Percentiles rank a stretch among this genome's conserved stretches.
phyloP scores from a whole-genome alignment of 176 grass and related monocot genomes.

The Avena atlantica region DNA sequence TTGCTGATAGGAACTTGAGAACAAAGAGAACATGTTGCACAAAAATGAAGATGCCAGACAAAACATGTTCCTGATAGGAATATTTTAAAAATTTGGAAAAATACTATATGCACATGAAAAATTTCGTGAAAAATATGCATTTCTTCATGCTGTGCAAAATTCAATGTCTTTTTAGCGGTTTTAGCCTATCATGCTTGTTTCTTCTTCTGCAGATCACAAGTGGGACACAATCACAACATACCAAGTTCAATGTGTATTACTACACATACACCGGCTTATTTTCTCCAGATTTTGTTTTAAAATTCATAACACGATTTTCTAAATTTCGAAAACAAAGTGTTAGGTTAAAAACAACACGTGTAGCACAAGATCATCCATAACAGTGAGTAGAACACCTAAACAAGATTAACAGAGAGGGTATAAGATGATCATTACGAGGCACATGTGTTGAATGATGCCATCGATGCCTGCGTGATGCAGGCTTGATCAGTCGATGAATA shows the following conservation, averaged over 20 bases:
- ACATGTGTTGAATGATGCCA: too few species aligned
- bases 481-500: too few species aligned
- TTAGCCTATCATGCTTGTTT: not conserved
- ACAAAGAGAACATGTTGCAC: too few species aligned
- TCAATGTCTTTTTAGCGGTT: not conserved
- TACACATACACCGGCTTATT: not conserved
- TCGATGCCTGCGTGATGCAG: too few species aligned
- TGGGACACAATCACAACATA: not conserved
- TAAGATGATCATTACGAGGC: too few species aligned
- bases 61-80: not conserved
- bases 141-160: not conserved
- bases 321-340: not conserved
- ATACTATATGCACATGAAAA: not conserved
- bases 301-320: not conserved
- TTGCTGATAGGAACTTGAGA: too few species aligned
- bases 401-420: too few species aligned
- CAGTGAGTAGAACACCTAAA: too few species aligned
- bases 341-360: too few species aligned
- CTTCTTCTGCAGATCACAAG: not conserved
- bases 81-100: not conserved
- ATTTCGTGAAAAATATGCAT: not conserved
- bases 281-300: not conserved
- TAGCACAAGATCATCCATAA: too few species aligned
- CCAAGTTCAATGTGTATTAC: not conserved
- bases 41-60: too few species aligned